Percentiles rank a stretch among this genome's conserved stretches.
Evolutionary conservation across 2,329 filamentous ascomycete species (phyloP).

Genomic region (Chaetomium olivaceum): DNA sequence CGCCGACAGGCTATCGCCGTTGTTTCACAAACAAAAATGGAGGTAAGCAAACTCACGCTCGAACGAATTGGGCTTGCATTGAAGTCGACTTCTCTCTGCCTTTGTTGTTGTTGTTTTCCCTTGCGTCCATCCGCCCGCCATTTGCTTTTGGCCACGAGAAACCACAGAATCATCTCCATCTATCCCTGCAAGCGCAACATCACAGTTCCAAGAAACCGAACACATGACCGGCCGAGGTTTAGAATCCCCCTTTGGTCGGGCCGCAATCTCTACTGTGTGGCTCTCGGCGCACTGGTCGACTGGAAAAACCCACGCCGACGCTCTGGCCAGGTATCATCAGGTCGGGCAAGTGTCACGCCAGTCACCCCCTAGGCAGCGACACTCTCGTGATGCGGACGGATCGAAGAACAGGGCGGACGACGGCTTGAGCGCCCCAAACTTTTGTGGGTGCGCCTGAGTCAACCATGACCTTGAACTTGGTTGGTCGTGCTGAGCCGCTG

Average conservation of each 20-base stretch:
- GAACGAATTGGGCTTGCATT: background rate
- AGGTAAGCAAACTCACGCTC: slow-evolving; percentile 18
- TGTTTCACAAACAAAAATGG: slow-evolving; percentile 23
- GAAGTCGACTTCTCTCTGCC: background rate
- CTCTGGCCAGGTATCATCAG: slow-evolving; percentile 11
- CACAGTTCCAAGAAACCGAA: background rate
- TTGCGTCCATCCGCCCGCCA: slow-evolving; percentile 1
- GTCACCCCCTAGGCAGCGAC: slow-evolving; percentile 23
- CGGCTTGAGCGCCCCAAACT: slow-evolving; percentile 9
- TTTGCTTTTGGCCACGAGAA: background rate
- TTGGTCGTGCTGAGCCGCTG: slow-evolving; percentile 25
- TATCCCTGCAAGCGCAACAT: slow-evolving; percentile 18
- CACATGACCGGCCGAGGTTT: background rate
- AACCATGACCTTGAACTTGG: slow-evolving; percentile 20
- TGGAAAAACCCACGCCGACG: background rate
- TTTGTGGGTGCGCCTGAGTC: slow-evolving; percentile 24
- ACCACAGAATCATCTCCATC: background rate
- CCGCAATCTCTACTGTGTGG: background rate
- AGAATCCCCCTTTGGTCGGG: background rate
- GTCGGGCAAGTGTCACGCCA: slow-evolving; percentile 32
- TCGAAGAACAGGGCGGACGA: background rate
- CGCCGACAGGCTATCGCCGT: background rate
- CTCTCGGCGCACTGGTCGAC: background rate
- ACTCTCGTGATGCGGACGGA: slow-evolving; percentile 10
- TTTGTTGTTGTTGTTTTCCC: background rate